A percentile compares a stretch with the other conserved stretches of the same genome.
Conservation (phyloP, 177 flowering plant genomes). For the Tripterygium wilfordii region DNA sequence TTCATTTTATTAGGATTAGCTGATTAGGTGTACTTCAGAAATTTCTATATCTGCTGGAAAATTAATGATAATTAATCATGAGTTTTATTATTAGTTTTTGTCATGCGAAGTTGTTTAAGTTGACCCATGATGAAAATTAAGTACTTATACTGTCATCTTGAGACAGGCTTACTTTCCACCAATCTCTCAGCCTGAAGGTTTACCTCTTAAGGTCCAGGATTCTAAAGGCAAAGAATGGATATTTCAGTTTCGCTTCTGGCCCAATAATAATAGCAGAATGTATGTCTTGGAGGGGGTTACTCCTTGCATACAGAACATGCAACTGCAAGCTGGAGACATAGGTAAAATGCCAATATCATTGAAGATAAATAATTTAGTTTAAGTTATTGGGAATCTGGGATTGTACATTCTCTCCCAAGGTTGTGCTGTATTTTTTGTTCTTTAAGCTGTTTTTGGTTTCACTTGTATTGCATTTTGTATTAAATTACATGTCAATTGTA, state of each 20-base stretch:
- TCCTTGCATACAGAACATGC: conserved; percentile 92
- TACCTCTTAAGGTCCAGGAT: conserved; percentile 82
- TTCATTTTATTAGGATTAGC: too few species aligned
- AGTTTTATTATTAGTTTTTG: too few species aligned
- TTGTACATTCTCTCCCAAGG: too few species aligned
- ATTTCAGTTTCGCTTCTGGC: conserved; percentile 95
- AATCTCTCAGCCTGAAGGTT: conserved; percentile 85
- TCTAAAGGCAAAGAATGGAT: conserved; percentile 84
- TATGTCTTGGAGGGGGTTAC: conserved; percentile 97
- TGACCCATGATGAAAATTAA: neutral
- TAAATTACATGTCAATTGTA: too few species aligned
- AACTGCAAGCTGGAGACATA: conserved; percentile 89
- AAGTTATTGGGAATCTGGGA: too few species aligned
- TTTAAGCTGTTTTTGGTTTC: too few species aligned
- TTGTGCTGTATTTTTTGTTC: too few species aligned
- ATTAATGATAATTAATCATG: too few species aligned
- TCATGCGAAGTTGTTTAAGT: too few species aligned
- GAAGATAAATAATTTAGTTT: neutral
- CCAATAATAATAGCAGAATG: conserved; percentile 96
- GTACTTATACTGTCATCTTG: conserved; percentile 15
- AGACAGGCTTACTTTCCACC: conserved; percentile 81
- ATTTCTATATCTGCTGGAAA: too few species aligned
- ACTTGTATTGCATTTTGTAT: too few species aligned
- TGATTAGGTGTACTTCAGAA: too few species aligned
- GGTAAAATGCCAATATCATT: conserved; percentile 34